Conservation (phyloP, 306 rosid genomes). For the Trifolium subterraneum region DNA sequence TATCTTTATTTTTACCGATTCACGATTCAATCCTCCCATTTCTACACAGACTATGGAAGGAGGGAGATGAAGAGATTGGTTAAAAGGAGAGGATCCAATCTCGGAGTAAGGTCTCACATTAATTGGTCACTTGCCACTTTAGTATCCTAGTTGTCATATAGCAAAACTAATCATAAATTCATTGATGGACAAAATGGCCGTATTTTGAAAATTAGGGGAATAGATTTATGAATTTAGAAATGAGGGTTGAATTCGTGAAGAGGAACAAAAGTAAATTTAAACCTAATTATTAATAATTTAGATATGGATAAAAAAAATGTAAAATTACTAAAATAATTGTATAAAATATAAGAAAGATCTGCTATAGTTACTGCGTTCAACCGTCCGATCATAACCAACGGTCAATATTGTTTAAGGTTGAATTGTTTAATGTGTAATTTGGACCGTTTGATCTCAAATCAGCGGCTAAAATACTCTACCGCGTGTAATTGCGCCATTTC, state of each 20-base stretch:
- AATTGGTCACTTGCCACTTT: background rate
- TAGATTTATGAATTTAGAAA: background rate
- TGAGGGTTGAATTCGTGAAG: background rate
- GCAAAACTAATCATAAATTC: background rate
- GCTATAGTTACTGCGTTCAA: too few species aligned
- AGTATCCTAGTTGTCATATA: background rate
- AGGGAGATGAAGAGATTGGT: too few species aligned
- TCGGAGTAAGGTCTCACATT: too few species aligned
- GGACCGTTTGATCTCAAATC: too few species aligned
- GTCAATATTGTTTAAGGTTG: too few species aligned
- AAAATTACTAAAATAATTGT: background rate
- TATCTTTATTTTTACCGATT: background rate
- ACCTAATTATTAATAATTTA: background rate
- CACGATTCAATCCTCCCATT: background rate
- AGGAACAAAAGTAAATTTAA: background rate
- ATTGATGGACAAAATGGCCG: background rate
- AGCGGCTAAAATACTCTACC: too few species aligned
- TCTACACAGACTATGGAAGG: too few species aligned
- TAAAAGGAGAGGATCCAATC: too few species aligned
- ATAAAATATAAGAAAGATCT: background rate
- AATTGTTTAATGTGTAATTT: too few species aligned
- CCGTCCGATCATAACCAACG: too few species aligned
- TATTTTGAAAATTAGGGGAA: background rate
- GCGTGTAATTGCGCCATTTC: too few species aligned
- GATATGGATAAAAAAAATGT: background rate